Base-by-base conservation (phyloP, 257 asterid species). In the Solanum peruvianum region DNA sequence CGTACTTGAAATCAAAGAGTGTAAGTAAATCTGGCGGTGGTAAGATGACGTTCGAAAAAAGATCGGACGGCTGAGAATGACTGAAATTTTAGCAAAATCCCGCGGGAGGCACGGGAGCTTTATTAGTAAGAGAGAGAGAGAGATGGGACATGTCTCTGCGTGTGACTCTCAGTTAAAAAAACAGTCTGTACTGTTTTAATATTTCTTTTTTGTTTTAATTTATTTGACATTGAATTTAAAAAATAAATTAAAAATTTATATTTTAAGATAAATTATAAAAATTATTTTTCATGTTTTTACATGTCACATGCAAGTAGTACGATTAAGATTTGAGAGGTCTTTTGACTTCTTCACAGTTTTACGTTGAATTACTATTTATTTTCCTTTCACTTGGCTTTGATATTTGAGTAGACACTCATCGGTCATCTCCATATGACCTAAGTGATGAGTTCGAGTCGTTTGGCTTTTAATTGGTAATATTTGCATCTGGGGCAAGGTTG, bases 71-170 rank as follows among this genome's bases (percentile, higher is more conserved):
- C 27, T 88, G 90, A 89, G 18, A 58, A 21, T 23, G 88, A 86
- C 89, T 42, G 58, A 49, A 4, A 42, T 6, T 73, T 56, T 20
- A 75, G 85, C 90, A 89, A 86, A 89, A 88, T 72, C 98, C 98
- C 96, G 95, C 98, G 96, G 89, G 91, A 25, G 78, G 89, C 91
- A 93, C 98, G 98, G 98, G 98, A 84, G 94, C 90, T 87, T 71
- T 90, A 45, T 81, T 58, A 49, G 44, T 47, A 29, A 47, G 42
- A 2, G 27, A 7, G 47, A 2, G 78, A 4, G 42, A 39, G 35
- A 21, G 83, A 80, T 80, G 44, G 11, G 85, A 80, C 85, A 47
- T 49, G 25, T 9, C 42, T 29, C 42, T 45, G 84, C 27, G 64
- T 45, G 25, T 6, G 2, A 23, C 14, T 47, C 45, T 18, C n/a